A percentile compares a stretch with the other conserved stretches of the same genome.
Conservation (phyloP, 1,284 basidiomycete genomes). For the Neotropicomus parvogracilis region DNA sequence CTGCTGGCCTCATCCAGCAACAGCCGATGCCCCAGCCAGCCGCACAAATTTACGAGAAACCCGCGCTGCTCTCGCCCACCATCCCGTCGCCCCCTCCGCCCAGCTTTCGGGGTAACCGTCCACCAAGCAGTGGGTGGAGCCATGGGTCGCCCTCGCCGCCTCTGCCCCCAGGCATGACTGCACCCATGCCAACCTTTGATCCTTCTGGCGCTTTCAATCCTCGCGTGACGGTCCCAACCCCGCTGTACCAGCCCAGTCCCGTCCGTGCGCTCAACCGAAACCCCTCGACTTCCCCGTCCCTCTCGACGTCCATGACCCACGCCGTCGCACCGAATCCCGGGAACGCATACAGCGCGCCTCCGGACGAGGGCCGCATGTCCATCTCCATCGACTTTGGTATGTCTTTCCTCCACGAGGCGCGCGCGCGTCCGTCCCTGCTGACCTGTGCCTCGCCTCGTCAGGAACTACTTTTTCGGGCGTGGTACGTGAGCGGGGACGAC, state of each 20-base stretch:
- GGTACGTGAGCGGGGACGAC: slow-evolving; percentile 41
- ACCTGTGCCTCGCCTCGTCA: slow-evolving; percentile 25
- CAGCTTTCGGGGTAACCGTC: slow-evolving; percentile 18
- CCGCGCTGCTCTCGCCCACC: slow-evolving; percentile 14
- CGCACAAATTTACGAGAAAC: slow-evolving; percentile 28
- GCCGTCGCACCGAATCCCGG: background rate
- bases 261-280: slow-evolving; percentile 33
- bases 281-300: slow-evolving; percentile 23
- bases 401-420: slow-evolving; percentile 15
- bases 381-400: slow-evolving; percentile 77
- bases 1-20: slow-evolving; percentile 38
- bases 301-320: slow-evolving; percentile 6
- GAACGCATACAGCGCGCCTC: slow-evolving; percentile 12
- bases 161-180: slow-evolving; percentile 5
- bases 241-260: slow-evolving; percentile 36
- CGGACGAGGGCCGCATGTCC: slow-evolving; percentile 65
- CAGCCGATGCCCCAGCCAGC: slow-evolving; percentile 48
- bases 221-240: background rate
- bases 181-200: slow-evolving; percentile 1
- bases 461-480: slow-evolving; percentile 82
- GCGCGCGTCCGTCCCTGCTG: background rate
- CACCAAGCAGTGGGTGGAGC: slow-evolving; percentile 29
- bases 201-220: background rate
- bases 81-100: slow-evolving; percentile 31
- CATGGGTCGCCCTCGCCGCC: slow-evolving; percentile 35